Evolutionary conservation across 1,139 yeast genomes (phyloP).

Genomic region (Groenewaldozyma auringiensis): DNA sequence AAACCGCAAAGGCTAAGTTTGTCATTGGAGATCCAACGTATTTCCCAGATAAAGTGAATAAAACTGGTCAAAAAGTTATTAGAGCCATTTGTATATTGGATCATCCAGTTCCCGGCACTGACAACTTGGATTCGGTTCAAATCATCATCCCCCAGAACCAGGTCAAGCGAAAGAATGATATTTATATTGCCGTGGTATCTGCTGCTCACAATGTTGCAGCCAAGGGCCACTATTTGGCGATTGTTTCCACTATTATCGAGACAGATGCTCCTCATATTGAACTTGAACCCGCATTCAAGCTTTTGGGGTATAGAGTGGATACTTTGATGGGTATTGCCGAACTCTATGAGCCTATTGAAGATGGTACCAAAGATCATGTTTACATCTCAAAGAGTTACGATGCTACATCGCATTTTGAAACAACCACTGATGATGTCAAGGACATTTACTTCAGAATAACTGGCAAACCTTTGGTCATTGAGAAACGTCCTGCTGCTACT

Average conservation of each 20-base stretch:
- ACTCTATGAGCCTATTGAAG: conserved; percentile 75
- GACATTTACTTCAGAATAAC: conserved; percentile 87
- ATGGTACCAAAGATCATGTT: conserved; percentile 73
- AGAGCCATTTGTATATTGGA: conserved; percentile 92
- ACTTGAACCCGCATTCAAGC: conserved; percentile 88
- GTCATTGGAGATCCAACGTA: conserved; percentile 98
- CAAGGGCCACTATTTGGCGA: conserved; percentile 84
- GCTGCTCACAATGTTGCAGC: conserved; percentile 88
- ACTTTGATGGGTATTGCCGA: conserved; percentile 96
- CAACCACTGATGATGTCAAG: conserved; percentile 94
- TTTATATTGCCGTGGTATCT: conserved; percentile 86
- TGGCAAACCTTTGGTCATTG: conserved; percentile 83
- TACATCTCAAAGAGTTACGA: conserved; percentile 86
- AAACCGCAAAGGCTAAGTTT: conserved; percentile 83
- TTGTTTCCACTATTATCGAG: conserved; percentile 89
- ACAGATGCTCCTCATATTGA: conserved; percentile 91
- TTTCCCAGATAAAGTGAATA: conserved; percentile 82
- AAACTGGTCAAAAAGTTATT: conserved; percentile 80
- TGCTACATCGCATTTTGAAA: conserved; percentile 90
- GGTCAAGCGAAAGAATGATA: conserved; percentile 86
- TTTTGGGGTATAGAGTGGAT: conserved; percentile 70
- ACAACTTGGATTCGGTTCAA: conserved; percentile 82
- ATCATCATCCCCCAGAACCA: conserved; percentile 96
- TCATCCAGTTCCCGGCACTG: conserved; percentile 81
- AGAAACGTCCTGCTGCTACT: conserved; percentile 63